Evolutionary conservation across 2,329 filamentous ascomycete genomes (phyloP), one percentile per base, ranked within the genome.

Genomic region (Colletotrichum sp.): DNA sequence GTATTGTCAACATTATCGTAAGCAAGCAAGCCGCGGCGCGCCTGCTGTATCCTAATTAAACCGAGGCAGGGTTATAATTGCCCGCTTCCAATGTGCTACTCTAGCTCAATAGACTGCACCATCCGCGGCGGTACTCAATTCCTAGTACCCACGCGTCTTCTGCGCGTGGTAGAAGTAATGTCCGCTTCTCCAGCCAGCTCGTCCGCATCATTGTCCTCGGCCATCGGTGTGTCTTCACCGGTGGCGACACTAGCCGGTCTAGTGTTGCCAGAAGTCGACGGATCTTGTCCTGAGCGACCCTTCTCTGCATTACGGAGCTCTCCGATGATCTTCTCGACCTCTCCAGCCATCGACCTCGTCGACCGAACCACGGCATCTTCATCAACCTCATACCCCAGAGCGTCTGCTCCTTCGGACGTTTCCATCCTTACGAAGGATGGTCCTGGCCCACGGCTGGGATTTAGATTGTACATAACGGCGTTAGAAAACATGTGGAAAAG

Each of bases 401-500:
- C 81, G 67, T 86, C 81, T 77, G 88, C 80, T 76, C 87, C 82
- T 74, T 87, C 73, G 7, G 66, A 69, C 21, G 47, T 71, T 81
- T 83, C 64, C 77, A 76, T 78, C 70, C 85, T 84, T 78, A 90
- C 82, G 76, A 95, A 94, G 0, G 88, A 85, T 3, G 88, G 86
- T 0, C 93, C 93, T 12, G 93, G 91, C 0, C 93, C 93, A 31
- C 93, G 90, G 77, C 94, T 88, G 0, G 93, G 92, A 75, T 98
- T 95, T 0, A 94, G 92, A 78, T 98, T 98, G 87, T 98, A 99
- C 97, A 99, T 98, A 83, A 98, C 94, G 21, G 97, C 96, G 80
- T 98, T 98, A 77, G 95, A 95, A 82, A 98, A 98, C 94, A 98
- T 98, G 78, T 97, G 94, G 78, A 97, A 95, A 13, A 98, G 87